phyloP scores from a whole-genome alignment of 148 eudicot genomes.

The Silene conica region DNA sequence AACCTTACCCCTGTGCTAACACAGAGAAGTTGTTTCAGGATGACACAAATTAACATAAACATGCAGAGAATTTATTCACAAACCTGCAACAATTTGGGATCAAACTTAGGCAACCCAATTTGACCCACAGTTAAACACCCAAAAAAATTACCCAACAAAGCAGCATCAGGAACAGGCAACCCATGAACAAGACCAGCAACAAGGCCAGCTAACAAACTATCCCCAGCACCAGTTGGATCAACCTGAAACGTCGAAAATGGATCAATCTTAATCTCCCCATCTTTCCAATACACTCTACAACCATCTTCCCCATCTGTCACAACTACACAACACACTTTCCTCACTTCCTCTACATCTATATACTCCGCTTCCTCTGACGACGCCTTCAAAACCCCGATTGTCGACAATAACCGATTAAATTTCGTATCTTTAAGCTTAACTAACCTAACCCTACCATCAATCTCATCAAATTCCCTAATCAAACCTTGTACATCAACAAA shows the following conservation, averaged over 20 bases:
- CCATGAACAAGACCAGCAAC: slow-evolving; percentile 73
- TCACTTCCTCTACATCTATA: slow-evolving; percentile 70
- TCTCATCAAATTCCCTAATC: slow-evolving; percentile 62
- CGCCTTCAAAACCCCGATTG: slow-evolving; percentile 70
- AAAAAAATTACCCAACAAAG: slow-evolving; percentile 87
- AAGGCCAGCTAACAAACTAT: slow-evolving; percentile 83
- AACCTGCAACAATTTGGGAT: slow-evolving; percentile 67
- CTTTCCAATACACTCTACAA: slow-evolving; percentile 71
- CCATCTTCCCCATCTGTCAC: slow-evolving; percentile 82
- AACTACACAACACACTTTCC: slow-evolving; percentile 70
- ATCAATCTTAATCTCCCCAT: slow-evolving; percentile 48
- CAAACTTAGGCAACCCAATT: slow-evolving; percentile 72
- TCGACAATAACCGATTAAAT: slow-evolving; percentile 45
- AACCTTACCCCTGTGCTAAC: too few relatives aligned
- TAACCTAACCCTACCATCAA: slow-evolving; percentile 65
- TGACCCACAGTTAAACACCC: slow-evolving; percentile 83
- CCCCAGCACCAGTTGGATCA: slow-evolving; percentile 98
- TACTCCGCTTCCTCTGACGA: slow-evolving; percentile 77
- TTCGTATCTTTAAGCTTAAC: slow-evolving; percentile 43
- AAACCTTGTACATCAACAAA: slow-evolving; percentile 84
- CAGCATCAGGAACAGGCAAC: slow-evolving; percentile 72
- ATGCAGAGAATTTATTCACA: background rate
- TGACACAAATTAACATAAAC: background rate
- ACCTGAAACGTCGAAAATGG: slow-evolving; percentile 72
- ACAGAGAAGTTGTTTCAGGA: too few relatives aligned